Evolutionary conservation across 441 rosid genomes (phyloP), one percentile per base, ranked within the genome.

Genomic region (Erysimum cheiri): DNA sequence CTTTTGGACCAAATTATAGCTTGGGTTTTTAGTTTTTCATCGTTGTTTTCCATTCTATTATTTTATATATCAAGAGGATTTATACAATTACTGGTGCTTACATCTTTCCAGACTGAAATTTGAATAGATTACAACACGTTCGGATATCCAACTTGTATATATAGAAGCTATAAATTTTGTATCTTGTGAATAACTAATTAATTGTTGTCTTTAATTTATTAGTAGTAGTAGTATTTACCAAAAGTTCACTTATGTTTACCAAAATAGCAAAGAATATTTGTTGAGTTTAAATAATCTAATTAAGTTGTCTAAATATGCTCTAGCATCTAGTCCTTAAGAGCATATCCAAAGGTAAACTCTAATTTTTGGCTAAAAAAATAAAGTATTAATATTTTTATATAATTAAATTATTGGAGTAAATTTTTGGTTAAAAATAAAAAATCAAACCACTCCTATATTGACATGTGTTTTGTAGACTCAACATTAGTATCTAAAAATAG

Each of bases 41-140:
- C 6, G 26, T 46, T 46, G 50, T 46, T 3, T 36, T n/a, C 5
- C 8, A 14, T 17, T 46, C 8, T 35, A 26, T 8, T 6, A 22
- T 48, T 11, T 32, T 46, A 62, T 54, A 44, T n/a, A 44, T 22
- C n/a, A 22, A 71, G 29, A 62, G 22, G 49, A 11, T 46, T 14
- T 15, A 50, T 63, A 15, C 47, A 43, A 63, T 15, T 64, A 72
- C 64, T 64, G 40, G 65, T 47, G 36, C 35, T 47, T 43, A 5
- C 57, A 72, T 28, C 76, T 64, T 72, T 72, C 60, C 64, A 63
- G 75, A 63, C 33, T 15, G 13, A 71, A 55, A 26, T 46, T 55
- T 46, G 17, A 55, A 55, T 22, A 57, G 6, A 66, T 22, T 37
- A 47, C 29, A 32, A 55, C 11, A 63, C 2, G 31, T 52, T 52